Evolutionary conservation across 768 basidiomycete genomes (phyloP), one percentile per base, ranked within the genome.

Genomic region (Boletus vermiculosoides): DNA sequence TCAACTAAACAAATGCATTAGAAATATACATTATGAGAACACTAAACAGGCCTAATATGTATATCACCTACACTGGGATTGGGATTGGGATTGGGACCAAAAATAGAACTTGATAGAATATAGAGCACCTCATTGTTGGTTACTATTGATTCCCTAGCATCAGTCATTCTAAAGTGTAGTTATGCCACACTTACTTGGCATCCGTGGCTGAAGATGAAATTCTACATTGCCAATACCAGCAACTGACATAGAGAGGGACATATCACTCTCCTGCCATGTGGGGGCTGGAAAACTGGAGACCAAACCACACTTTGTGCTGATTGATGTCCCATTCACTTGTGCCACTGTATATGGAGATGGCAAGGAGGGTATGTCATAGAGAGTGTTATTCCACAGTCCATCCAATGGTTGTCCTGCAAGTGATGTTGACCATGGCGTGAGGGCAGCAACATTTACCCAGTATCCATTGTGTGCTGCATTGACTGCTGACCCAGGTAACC

Each of bases 151-250:
- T n/a, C 3, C 8, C 18, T 18, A 39, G 37, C 37, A n/a, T 18
- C 4, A 39, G 8, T 39, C 18, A 39, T 39, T 9, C 8, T 18
- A 4, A 4, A n/a, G 18, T 39, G 37, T n/a, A n/a, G 37, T 36
- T 37, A 33, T 10, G 37, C 10, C 9, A 10, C 18, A 39, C 37
- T 40, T 40, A 40, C 39, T 20, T 11, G 39, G 39, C n/a, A 40
- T 10, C 10, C 9, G 7, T 40, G 4, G 0, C 4, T 1, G 0
- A 11, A 40, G n/a, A 10, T 11, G 0, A 20, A 40, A 40, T 11
- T n/a, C n/a, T n/a, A n/a, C n/a, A n/a, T n/a, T n/a, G 10, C 4
- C 11, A 12, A 40, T 4, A 4, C 18, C 39, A n/a, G 8, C 9
- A 10, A 39, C 39, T 1, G 39, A n/a, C 9, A 11, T 10, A n/a